Conservation (phyloP, 768 basidiomycete species). For the Russula foetens region DNA sequence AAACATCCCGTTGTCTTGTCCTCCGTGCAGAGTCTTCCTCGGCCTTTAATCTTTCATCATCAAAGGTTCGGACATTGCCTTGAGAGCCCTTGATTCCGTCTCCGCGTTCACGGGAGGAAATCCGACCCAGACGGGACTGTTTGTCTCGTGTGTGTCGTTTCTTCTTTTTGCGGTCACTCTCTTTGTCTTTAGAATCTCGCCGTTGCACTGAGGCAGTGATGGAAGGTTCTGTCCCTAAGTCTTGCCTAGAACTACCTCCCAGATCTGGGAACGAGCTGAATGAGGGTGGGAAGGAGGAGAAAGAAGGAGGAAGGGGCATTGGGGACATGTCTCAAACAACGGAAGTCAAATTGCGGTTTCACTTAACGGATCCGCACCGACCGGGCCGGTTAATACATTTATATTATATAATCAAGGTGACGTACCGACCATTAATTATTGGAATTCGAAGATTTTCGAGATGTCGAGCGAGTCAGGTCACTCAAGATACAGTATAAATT, state of each 20-base stretch:
- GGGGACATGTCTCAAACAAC: not conserved
- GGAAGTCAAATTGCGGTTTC: not conserved
- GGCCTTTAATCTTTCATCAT: constrained; percentile 30
- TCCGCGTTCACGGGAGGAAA: constrained; percentile 24
- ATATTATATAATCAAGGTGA: not conserved
- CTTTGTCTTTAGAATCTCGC: constrained; percentile 22
- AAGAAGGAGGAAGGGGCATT: constrained; percentile 47
- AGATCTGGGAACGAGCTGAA: constrained; percentile 65
- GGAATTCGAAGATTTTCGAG: too few relatives aligned
- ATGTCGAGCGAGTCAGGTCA: too few relatives aligned
- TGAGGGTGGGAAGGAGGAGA: constrained; percentile 54
- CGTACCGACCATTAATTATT: too few relatives aligned
- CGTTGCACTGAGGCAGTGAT: constrained; percentile 7
- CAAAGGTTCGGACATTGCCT: constrained; percentile 8
- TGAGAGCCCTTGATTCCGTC: not conserved
- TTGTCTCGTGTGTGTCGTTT: constrained; percentile 14
- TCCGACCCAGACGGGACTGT: constrained; percentile 5
- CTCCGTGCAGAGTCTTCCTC: constrained; percentile 29
- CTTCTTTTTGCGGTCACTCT: constrained; percentile 26
- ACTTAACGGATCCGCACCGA: not conserved
- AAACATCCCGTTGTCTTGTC: constrained; percentile 23
- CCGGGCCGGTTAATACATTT: not conserved
- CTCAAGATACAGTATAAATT: too few relatives aligned
- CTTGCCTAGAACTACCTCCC: constrained; percentile 35
- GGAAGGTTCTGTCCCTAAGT: constrained; percentile 14